These are phyloP conservation scores for Phallus indusiatus DNA, from an alignment of 768 basidiomycete genomes.

Conservation along the genomic window DNA sequence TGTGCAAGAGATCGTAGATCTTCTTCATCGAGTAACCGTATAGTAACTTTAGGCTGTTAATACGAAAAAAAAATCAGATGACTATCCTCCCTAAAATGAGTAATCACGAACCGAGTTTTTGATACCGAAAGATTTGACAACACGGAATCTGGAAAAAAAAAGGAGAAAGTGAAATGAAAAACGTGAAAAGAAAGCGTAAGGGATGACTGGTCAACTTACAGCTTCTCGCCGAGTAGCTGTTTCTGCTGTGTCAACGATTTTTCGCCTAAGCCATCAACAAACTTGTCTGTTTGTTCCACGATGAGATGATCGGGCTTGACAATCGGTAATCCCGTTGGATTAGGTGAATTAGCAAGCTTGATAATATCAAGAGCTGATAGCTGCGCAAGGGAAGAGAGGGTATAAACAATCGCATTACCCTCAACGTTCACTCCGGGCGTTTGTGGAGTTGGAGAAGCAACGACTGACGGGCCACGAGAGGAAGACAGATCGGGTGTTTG, in stretches of 20 bases:
- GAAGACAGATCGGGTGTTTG: conserved; percentile 64
- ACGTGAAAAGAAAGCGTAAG: conserved; percentile 8
- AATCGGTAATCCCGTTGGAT: conserved; percentile 43
- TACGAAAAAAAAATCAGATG: neutral
- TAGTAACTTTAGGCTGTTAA: conserved; percentile 73
- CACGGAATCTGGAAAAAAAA: conserved; percentile 31
- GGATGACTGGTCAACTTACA: conserved; percentile 30
- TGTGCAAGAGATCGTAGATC: conserved; percentile 78
- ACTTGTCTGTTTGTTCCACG: conserved; percentile 60
- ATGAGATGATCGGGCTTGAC: conserved; percentile 65
- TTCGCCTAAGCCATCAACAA: conserved; percentile 51
- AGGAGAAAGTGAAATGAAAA: conserved; percentile 3
- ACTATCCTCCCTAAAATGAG: conserved; percentile 3
- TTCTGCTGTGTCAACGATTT: conserved; percentile 56
- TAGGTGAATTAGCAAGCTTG: conserved; percentile 45
- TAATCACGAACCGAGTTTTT: conserved; percentile 56
- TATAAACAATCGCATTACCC: conserved; percentile 23
- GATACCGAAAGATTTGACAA: conserved; percentile 69
- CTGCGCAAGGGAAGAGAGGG: conserved; percentile 60
- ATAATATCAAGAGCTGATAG: conserved; percentile 73
- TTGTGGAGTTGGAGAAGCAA: conserved; percentile 47
- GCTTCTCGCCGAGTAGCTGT: conserved; percentile 71
- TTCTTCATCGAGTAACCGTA: conserved; percentile 73
- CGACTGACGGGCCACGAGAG: conserved; percentile 62
- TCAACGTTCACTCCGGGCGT: conserved; percentile 38